Base-by-base conservation (phyloP, 805 yeast species). In the Metschnikowia drakensbergensis region DNA sequence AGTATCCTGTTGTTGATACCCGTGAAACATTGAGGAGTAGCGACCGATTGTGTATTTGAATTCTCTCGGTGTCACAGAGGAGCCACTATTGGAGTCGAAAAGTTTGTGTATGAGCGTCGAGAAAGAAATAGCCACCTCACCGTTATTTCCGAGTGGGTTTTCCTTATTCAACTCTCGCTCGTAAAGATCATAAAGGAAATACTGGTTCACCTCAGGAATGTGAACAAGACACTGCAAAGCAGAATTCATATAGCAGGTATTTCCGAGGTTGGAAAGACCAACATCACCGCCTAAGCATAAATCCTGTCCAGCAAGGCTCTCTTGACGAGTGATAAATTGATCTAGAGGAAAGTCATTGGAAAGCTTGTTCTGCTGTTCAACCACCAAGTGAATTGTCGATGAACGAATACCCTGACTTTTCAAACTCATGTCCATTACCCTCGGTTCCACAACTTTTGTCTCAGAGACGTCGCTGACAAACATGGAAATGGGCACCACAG, bases 161-260 rank as follows among this genome's bases (percentile, higher is more conserved):
- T 75, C 71, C 3, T 66, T 55, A 61, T 94, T 94, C 42, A 92
- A 67, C 58, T 92, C 98, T 3, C 65, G 63, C 54, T 76, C 72
- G 61, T 72, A 86, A 11, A 79, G 70, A 47, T 80, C 78, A 58
- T 77, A 79, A 33, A 84, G 67, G 58, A 92, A 94, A 62, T 89
- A 92, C 37, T 81, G 75, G 7, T 84, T 79, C 26, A 94, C 66
- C 63, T 89, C 96, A 1, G 96, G 96, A 9, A 91, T 76, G 61
- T 92, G 98, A 0, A 81, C 77, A 37, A 92, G 68, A 60, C 97
- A 92, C 61, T 94, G 98, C 39, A 92, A 68, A 0, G 97, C 97
- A 7, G 96, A 87, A 64, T 89, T 90, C 97, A 91, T 90, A 64
- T 89, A 91, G 65, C 97, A 91, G 0, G 96, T 84, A 62, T 91